These are phyloP conservation scores for Paraleonurus japonicus DNA, from an alignment of 257 asterid genomes.

Conservation along the genomic window DNA sequence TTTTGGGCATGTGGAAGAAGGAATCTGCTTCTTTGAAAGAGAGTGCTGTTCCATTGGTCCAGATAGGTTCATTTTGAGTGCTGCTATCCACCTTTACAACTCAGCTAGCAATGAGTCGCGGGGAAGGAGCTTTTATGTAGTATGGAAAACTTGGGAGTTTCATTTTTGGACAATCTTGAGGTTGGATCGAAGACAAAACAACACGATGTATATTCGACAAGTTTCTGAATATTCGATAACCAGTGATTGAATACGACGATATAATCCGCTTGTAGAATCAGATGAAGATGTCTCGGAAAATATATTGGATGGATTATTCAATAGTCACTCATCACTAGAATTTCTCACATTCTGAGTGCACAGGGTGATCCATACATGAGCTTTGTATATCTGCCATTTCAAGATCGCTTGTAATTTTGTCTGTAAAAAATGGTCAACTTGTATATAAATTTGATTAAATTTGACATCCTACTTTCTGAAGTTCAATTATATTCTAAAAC, in stretches of 20 bases:
- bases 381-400: not conserved
- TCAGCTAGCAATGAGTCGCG: slow-evolving; percentile 40
- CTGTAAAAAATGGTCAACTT: not conserved
- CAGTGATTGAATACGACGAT: too few relatives aligned
- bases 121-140: slow-evolving; percentile 42
- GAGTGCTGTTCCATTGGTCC: slow-evolving; percentile 38
- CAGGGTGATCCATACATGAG: not conserved
- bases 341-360: not conserved
- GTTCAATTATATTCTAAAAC: not conserved
- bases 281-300: too few relatives aligned
- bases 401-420: not conserved
- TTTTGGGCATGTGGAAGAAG: slow-evolving; percentile 59
- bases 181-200: slow-evolving; percentile 52
- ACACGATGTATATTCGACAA: too few relatives aligned
- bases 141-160: slow-evolving; percentile 41
- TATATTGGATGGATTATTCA: not conserved
- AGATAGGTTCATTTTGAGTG: slow-evolving; percentile 71
- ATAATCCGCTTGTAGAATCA: too few relatives aligned
- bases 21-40: slow-evolving; percentile 63
- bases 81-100: slow-evolving; percentile 67
- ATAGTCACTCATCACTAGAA: not conserved
- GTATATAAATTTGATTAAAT: not conserved
- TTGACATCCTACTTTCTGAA: not conserved
- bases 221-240: too few relatives aligned
- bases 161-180: slow-evolving; percentile 52